phyloP scores from a whole-genome alignment of 2,329 filamentous ascomycete species.

The Alternaria panax region DNA sequence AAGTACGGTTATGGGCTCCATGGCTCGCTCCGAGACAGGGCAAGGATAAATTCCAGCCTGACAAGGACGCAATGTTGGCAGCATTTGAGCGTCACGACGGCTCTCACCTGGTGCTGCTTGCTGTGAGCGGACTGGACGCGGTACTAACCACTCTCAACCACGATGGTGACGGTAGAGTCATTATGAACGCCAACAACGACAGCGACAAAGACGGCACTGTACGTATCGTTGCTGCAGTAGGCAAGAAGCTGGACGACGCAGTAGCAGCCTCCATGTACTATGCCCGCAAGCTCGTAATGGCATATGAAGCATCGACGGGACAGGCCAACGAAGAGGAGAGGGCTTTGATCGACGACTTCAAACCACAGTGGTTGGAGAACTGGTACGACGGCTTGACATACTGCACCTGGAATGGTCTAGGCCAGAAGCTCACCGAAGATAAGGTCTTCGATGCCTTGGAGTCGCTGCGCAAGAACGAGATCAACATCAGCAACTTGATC shows the following conservation, averaged over 20 bases:
- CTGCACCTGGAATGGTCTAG: constrained; percentile 96
- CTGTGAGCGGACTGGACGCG: constrained; percentile 75
- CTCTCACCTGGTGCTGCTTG: constrained; percentile 77
- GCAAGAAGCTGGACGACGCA: constrained; percentile 75
- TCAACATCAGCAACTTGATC: constrained; percentile 84
- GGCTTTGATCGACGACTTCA: constrained; percentile 58
- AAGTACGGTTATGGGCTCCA: constrained; percentile 79
- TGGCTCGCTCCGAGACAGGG: constrained; percentile 94
- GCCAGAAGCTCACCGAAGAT: constrained; percentile 80
- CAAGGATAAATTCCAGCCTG: constrained; percentile 68
- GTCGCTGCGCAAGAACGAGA: constrained; percentile 71
- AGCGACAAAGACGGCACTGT: constrained; percentile 62
- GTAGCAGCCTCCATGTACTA: constrained; percentile 87
- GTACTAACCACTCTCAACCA: constrained; percentile 74
- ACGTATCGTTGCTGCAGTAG: constrained; percentile 73
- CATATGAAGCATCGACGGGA: constrained; percentile 53
- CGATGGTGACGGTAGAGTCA: constrained; percentile 69
- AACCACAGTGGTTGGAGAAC: constrained; percentile 75
- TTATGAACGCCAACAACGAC: constrained; percentile 77
- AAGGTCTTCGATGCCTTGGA: constrained; percentile 81
- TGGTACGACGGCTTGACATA: constrained; percentile 95
- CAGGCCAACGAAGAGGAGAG: constrained; percentile 58
- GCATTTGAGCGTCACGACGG: constrained; percentile 79
- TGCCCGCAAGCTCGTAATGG: constrained; percentile 70
- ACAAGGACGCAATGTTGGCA: constrained; percentile 79